phyloP scores from a whole-genome alignment of 202 grass and related monocot genomes.

The Carex arenaria region DNA sequence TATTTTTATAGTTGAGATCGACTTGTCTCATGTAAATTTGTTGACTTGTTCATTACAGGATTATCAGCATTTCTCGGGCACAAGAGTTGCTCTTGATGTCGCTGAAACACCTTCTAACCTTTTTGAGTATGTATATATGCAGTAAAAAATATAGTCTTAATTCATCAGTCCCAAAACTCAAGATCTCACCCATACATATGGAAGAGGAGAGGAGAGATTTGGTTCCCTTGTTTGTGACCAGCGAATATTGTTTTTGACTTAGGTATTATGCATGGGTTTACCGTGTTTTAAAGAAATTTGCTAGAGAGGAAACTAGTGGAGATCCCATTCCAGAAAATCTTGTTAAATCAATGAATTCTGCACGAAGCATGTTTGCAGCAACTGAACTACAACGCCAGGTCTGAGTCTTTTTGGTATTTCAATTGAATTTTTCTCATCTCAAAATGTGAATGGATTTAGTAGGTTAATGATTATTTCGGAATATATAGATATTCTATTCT shows the following conservation, averaged over 20 bases:
- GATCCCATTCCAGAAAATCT: slow-evolving; percentile 82
- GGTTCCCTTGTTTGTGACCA: not conserved
- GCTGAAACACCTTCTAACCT: slow-evolving; percentile 94
- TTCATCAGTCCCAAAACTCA: not conserved
- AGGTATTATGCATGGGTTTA: slow-evolving; percentile 97
- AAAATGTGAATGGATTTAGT: not conserved
- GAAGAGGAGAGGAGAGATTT: no score
- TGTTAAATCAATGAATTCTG: slow-evolving; percentile 73
- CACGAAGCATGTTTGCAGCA: slow-evolving; percentile 72
- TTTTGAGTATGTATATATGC: slow-evolving; percentile 60
- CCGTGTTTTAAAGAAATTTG: slow-evolving; percentile 78
- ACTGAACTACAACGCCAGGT: slow-evolving; percentile 92
- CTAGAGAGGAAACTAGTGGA: slow-evolving; percentile 73
- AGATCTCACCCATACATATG: not conserved
- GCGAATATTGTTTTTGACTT: slow-evolving; percentile 9
- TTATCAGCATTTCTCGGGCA: slow-evolving; percentile 97
- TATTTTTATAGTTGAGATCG: not conserved
- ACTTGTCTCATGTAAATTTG: slow-evolving; percentile 8
- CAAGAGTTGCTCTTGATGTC: slow-evolving; percentile 91
- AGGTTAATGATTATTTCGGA: not conserved
- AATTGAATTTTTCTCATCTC: not conserved
- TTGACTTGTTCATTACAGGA: slow-evolving; percentile 41
- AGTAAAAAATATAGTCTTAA: not conserved
- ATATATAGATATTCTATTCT: slow-evolving; percentile 80
- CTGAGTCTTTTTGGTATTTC: slow-evolving; percentile 2